Evolutionary conservation across 2,329 filamentous ascomycete genomes (phyloP).

Genomic region (Hymenoscyphus fructigenus): DNA sequence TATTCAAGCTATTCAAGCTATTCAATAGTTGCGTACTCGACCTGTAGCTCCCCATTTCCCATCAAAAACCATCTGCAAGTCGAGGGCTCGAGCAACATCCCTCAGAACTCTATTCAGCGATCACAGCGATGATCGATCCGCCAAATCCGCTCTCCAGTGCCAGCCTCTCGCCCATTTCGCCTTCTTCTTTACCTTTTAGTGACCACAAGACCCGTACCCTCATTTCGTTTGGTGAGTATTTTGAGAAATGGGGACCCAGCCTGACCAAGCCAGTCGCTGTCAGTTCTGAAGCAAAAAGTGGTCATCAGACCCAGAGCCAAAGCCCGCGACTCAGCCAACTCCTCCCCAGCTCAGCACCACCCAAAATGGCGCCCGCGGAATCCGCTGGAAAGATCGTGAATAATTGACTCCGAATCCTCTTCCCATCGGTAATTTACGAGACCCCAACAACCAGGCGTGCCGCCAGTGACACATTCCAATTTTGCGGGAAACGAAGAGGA

Average conservation of each 20-base stretch:
- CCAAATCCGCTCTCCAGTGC: background rate
- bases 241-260: background rate
- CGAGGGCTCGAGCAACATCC: conserved; percentile 1
- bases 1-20: too few species aligned
- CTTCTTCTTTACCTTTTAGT: background rate
- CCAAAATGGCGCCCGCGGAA: conserved; percentile 16
- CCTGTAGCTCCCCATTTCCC: background rate
- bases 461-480: conserved; percentile 3
- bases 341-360: background rate
- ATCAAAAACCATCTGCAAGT: background rate
- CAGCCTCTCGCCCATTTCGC: background rate
- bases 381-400: conserved; percentile 20
- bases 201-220: background rate
- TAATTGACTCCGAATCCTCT: background rate
- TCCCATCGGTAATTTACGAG: conserved; percentile 7
- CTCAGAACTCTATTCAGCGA: background rate
- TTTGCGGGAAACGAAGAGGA: background rate
- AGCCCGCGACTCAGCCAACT: conserved; percentile 9
- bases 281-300: background rate
- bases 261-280: background rate
- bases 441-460: conserved; percentile 1
- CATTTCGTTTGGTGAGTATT: background rate
- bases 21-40: background rate
- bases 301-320: conserved; percentile 18
- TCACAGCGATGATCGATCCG: background rate